Base-by-base conservation (phyloP, 495 filamentous ascomycete species). In the Venustampulla echinocandica region DNA sequence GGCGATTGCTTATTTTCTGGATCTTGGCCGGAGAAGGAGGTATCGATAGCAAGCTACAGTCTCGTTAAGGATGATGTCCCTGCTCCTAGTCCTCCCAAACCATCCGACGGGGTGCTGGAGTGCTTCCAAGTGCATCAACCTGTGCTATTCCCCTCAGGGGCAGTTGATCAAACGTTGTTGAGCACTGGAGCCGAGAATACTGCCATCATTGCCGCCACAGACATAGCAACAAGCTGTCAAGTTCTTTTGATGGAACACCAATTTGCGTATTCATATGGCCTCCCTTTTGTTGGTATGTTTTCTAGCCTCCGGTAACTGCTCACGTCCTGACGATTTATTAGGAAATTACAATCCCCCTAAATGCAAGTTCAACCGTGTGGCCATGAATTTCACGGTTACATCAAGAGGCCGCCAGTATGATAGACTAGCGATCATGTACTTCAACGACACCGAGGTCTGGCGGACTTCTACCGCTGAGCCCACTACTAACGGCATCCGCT, bases 391-490 rank as follows among this genome's bases (percentile, higher is more conserved):
- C 43, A 94, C 84, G 0, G 82, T 87, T 23, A 79, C 79, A 1
- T 86, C 82, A 2, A 62, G 69, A 47, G 88, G 89, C 0, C 69
- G 75, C 2, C 87, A 95, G 53, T 95, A 75, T 64, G 89, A 95
- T 57, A 69, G 88, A 5, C 69, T 95, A 9, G 87, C 80, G 4
- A 59, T 84, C 14, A 80, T 94, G 74, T 94, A 85, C 53, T 68
- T 94, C 40, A 82, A 80, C 13, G 84, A 90, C 60, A 76, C 76
- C 15, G 89, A 94, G 60, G 71, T 95, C 2, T 92, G 82, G 68
- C 70, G 89, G 19, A 93, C 89, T 2, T 90, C 85, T 10, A 95
- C 89, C 4, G 87, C 87, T 0, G 84, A 95, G 64, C 89, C 89
- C 2, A 85, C 77, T 0, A 40, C 55, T 1, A 69, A 72, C 35